phyloP scores from a whole-genome alignment of 1,139 yeast genomes.

The Sugiyamaella xylanicola region DNA sequence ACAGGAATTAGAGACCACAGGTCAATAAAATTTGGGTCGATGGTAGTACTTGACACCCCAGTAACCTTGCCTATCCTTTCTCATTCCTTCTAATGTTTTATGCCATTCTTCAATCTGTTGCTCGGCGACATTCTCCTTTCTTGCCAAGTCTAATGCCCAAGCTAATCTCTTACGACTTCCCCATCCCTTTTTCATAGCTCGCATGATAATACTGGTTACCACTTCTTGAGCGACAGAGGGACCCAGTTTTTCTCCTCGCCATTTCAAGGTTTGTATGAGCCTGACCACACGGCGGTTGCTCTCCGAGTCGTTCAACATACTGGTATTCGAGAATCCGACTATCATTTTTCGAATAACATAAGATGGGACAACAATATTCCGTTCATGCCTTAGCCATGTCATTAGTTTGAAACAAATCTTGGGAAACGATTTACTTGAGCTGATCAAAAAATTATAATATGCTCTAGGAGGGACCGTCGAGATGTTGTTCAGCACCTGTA shows the following conservation, averaged over 20 bases:
- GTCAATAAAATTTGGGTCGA: slow-evolving; percentile 7
- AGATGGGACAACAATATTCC: slow-evolving; percentile 24
- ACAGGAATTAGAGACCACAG: not conserved
- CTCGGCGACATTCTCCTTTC: slow-evolving; percentile 26
- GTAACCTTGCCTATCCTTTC: slow-evolving; percentile 23
- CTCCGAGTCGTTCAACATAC: slow-evolving; percentile 24
- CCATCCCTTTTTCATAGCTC: slow-evolving; percentile 21
- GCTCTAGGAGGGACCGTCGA: slow-evolving; percentile 19
- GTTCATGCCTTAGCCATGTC: slow-evolving; percentile 26
- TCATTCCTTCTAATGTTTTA: slow-evolving; percentile 22
- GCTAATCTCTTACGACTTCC: slow-evolving; percentile 29
- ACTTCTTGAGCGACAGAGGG: slow-evolving; percentile 22
- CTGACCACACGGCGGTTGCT: slow-evolving; percentile 26
- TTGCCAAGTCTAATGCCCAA: slow-evolving; percentile 33
- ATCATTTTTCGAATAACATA: slow-evolving; percentile 26
- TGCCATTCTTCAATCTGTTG: slow-evolving; percentile 25
- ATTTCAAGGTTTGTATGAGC: slow-evolving; percentile 25
- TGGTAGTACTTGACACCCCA: slow-evolving; percentile 24
- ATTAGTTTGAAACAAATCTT: slow-evolving; percentile 22
- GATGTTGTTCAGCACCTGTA: slow-evolving; percentile 22
- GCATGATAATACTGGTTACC: slow-evolving; percentile 24
- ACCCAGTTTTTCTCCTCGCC: slow-evolving; percentile 23
- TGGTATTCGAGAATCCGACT: slow-evolving; percentile 28
- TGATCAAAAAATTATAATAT: slow-evolving; percentile 19
- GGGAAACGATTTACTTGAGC: slow-evolving; percentile 24